Evolutionary conservation across 345 rosid species (phyloP).

Genomic region (Combretum micranthum): DNA sequence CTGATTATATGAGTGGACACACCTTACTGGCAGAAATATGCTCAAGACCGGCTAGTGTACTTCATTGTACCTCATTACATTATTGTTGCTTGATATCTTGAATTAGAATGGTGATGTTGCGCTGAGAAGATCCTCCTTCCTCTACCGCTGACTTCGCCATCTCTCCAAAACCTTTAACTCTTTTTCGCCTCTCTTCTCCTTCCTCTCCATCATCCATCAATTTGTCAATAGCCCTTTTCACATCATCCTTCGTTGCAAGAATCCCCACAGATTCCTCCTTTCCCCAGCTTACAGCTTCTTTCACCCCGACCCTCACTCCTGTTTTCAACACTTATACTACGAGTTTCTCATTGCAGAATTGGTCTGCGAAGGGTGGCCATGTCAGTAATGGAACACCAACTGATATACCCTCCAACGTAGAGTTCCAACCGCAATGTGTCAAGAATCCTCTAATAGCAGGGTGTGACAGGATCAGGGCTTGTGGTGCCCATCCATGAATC

Average conservation of each 20-base stretch:
- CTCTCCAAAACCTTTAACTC: constrained; percentile 18
- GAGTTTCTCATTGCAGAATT: constrained; percentile 25
- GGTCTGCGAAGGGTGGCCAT: constrained; percentile 27
- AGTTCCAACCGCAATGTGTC: constrained; percentile 36
- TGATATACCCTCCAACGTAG: constrained; percentile 18
- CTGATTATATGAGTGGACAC: no score
- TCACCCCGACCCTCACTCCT: constrained; percentile 20
- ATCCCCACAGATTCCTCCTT: constrained; percentile 19
- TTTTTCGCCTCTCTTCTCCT: constrained; percentile 15
- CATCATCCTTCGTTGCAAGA: constrained; percentile 14
- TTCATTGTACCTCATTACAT: no score
- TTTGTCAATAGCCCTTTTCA: constrained; percentile 7
- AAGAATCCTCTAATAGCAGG: constrained; percentile 24
- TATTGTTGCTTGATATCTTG: neutral
- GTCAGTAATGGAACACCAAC: constrained; percentile 22
- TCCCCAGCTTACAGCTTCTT: constrained; percentile 5
- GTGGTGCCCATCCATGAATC: constrained; percentile 34
- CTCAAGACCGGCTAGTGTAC: no score
- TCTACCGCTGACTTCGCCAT: constrained; percentile 16
- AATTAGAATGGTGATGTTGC: constrained; percentile 1
- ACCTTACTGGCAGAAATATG: no score
- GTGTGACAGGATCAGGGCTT: constrained; percentile 25
- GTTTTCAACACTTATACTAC: constrained; percentile 14
- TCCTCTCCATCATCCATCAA: constrained; percentile 22
- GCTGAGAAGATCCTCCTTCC: constrained; percentile 23